Percentiles rank a stretch among this genome's conserved stretches.
Evolutionary conservation across 1,139 yeast genomes (phyloP).

Genomic region (Yamadazyma oceani): DNA sequence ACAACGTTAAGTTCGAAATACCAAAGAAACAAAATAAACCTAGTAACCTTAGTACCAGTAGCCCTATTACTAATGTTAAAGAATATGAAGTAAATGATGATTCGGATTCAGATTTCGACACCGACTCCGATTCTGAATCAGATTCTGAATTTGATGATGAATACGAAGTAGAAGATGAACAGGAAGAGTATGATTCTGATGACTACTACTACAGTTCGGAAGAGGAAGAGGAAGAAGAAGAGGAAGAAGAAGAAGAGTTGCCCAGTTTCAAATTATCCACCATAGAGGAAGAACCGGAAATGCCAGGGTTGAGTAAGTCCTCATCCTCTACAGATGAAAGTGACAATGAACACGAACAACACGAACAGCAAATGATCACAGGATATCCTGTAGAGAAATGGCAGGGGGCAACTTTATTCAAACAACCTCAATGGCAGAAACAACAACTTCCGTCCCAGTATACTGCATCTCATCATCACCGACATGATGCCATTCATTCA

Average conservation of each 20-base stretch:
- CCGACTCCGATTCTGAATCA: slow-evolving; percentile 1
- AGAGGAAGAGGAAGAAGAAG: slow-evolving; percentile 22
- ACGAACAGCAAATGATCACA: too few relatives aligned
- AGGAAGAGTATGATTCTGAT: slow-evolving; percentile 25
- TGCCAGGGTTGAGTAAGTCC: slow-evolving; percentile 29
- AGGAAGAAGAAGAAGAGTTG: slow-evolving; percentile 17
- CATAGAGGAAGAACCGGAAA: slow-evolving; percentile 13
- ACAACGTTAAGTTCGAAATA: slow-evolving; percentile 16
- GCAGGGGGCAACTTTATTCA: too few relatives aligned
- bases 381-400: too few relatives aligned
- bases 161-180: slow-evolving; percentile 17
- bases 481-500: slow-evolving; percentile 24
- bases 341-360: slow-evolving; percentile 16
- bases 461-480: slow-evolving; percentile 23
- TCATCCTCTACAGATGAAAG: slow-evolving; percentile 29
- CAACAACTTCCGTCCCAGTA: too few relatives aligned
- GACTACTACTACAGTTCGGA: slow-evolving; percentile 34
- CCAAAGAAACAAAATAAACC: slow-evolving; percentile 9
- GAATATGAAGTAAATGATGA: slow-evolving; percentile 38
- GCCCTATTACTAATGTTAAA: slow-evolving; percentile 24
- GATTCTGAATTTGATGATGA: slow-evolving; percentile 12
- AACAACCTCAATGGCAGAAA: background rate
- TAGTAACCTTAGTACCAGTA: slow-evolving; percentile 1
- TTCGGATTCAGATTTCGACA: slow-evolving; percentile 7
- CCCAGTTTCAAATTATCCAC: slow-evolving; percentile 11